These are phyloP conservation scores for Ilex asprella DNA, from an alignment of 257 asterid species.

Conservation along the genomic window DNA sequence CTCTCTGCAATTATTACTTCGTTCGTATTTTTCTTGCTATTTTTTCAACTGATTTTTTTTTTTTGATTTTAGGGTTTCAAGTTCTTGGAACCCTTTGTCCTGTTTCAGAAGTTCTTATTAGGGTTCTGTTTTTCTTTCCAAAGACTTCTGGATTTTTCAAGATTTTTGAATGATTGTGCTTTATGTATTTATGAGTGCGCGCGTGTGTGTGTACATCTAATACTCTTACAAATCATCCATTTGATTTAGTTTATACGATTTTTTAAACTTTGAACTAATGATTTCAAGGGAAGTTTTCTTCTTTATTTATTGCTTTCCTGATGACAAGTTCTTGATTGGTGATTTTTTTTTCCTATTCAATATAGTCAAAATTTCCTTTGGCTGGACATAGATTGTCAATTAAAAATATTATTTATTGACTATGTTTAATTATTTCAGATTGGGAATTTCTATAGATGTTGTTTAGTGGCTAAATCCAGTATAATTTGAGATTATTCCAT, in stretches of 20 bases:
- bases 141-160: not conserved
- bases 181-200: not conserved
- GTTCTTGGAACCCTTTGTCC: not conserved
- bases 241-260: too few relatives aligned
- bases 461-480: not conserved
- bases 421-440: not conserved
- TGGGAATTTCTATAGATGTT: not conserved
- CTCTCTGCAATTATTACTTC: not conserved
- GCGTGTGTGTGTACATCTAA: not conserved
- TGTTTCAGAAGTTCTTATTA: constrained; percentile 10
- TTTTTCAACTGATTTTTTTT: not conserved
- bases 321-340: too few relatives aligned
- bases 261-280: too few relatives aligned
- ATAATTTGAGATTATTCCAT: not conserved
- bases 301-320: too few relatives aligned
- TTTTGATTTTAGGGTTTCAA: not conserved
- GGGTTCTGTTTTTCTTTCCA: not conserved
- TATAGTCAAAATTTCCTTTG: too few relatives aligned
- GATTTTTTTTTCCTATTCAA: too few relatives aligned
- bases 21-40: not conserved
- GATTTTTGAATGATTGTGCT: too few relatives aligned
- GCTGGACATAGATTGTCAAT: too few relatives aligned
- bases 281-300: too few relatives aligned
- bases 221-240: too few relatives aligned
- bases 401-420: not conserved